Conservation (phyloP, 352 stramenopile species). For the Phytophthora pinifolia region DNA sequence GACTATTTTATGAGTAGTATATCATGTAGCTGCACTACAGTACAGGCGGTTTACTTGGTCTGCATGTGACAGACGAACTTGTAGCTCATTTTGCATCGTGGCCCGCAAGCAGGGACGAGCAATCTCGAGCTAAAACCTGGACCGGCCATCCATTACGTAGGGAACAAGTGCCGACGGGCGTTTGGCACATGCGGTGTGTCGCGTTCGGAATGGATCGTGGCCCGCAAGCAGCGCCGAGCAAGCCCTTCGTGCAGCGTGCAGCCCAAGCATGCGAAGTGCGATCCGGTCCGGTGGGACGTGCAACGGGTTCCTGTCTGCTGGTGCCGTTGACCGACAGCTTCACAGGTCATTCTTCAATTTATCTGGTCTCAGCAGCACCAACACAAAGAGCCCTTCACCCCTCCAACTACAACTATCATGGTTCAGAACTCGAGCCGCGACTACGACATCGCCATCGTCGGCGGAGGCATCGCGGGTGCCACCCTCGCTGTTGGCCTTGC, state of each 20-base stretch:
- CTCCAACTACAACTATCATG: conserved; percentile 8
- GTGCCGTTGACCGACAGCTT: conserved; percentile 10
- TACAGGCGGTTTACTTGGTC: no score
- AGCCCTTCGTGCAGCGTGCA: conserved; percentile 5
- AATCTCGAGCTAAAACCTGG: no score
- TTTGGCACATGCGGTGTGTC: background rate
- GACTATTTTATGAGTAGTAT: no score
- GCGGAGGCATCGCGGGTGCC: conserved; percentile 29
- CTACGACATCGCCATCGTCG: conserved; percentile 36
- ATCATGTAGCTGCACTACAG: no score
- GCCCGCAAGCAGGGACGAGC: conserved; percentile 10
- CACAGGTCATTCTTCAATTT: conserved; percentile 19
- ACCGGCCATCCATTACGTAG: conserved; percentile 8
- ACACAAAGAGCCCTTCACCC: background rate
- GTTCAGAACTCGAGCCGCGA: conserved; percentile 21
- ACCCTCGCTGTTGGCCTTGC: conserved; percentile 30
- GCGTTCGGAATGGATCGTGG: conserved; percentile 9
- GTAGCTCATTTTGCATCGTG: conserved; percentile 18
- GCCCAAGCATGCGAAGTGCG: no score
- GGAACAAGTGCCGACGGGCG: background rate
- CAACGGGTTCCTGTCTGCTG: background rate
- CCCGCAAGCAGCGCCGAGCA: conserved; percentile 19
- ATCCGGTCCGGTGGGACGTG: background rate
- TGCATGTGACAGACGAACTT: background rate
- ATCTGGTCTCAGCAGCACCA: conserved; percentile 8